Evolutionary conservation across 2,329 filamentous ascomycete species (phyloP).

Genomic region (Botrytis porri): DNA sequence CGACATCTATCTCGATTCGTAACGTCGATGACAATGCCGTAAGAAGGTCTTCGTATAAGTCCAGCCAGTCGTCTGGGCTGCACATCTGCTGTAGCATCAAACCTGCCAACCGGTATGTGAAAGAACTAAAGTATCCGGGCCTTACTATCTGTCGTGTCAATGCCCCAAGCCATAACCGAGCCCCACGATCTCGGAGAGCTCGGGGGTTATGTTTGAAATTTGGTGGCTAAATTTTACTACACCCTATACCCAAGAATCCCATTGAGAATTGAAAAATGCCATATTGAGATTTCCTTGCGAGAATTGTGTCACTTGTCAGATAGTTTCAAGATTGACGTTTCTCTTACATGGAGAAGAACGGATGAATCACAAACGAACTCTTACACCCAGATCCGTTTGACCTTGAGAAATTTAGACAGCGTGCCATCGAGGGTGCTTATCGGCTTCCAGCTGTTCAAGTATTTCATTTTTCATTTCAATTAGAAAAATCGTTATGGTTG

Average conservation of each 20-base stretch:
- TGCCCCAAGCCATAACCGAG: background rate
- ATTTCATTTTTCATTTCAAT: background rate
- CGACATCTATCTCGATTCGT: background rate
- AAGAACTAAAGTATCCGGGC: background rate
- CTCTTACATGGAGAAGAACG: background rate
- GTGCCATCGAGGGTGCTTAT: background rate
- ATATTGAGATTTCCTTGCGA: conserved; percentile 6
- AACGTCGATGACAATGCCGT: background rate
- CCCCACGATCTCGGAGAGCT: conserved; percentile 3
- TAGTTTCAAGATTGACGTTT: conserved; percentile 4
- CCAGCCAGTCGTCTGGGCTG: background rate
- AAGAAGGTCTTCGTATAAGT: background rate
- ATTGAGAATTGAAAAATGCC: background rate
- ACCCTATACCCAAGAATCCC: background rate
- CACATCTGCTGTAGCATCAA: background rate
- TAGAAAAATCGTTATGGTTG: conserved; percentile 8
- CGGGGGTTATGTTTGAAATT: background rate
- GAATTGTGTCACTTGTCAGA: background rate
- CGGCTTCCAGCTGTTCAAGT: background rate
- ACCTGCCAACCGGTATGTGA: background rate
- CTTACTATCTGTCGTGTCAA: background rate
- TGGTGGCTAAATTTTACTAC: background rate
- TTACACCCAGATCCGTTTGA: conserved; percentile 1
- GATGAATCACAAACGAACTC: background rate
- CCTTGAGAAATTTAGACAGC: background rate